Conservation (phyloP, 2,329 filamentous ascomycete species). For the Cordyceps cicadae region DNA sequence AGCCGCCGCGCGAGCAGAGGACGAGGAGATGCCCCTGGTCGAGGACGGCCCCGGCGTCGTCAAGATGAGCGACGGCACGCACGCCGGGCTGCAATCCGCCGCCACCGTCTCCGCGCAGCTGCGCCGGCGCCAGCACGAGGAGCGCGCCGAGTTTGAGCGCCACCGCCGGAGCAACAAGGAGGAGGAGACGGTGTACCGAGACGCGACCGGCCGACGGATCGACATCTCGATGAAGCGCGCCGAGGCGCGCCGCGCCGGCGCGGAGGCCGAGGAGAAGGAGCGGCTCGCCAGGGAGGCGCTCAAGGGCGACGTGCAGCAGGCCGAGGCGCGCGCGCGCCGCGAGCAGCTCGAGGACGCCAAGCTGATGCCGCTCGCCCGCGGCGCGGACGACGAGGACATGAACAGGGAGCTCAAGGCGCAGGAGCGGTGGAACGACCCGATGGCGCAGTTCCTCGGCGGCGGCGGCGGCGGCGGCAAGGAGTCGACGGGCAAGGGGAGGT, state of each 20-base stretch:
- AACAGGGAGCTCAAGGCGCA: constrained; percentile 72
- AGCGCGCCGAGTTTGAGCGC: constrained; percentile 43
- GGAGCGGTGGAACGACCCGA: constrained; percentile 89
- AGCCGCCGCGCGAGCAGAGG: constrained; percentile 38
- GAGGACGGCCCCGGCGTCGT: constrained; percentile 39
- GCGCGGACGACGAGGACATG: constrained; percentile 76
- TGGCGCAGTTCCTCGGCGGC: constrained; percentile 61
- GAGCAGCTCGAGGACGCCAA: constrained; percentile 72
- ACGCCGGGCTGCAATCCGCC: constrained; percentile 79
- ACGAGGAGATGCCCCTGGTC: constrained; percentile 42
- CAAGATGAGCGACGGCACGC: constrained; percentile 79
- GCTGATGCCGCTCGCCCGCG: constrained; percentile 70
- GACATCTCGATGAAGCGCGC: constrained; percentile 87
- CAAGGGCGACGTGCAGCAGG: constrained; percentile 77
- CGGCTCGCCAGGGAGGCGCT: constrained; percentile 59
- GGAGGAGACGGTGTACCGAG: constrained; percentile 86
- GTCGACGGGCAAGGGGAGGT: constrained; percentile 22
- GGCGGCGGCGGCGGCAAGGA: constrained; percentile 31
- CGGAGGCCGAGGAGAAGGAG: constrained; percentile 66
- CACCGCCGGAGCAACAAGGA: constrained; percentile 38
- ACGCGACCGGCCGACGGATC: constrained; percentile 88
- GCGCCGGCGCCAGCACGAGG: constrained; percentile 56
- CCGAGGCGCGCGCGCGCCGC: constrained; percentile 54
- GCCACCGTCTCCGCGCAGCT: constrained; percentile 65
- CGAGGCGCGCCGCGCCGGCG: constrained; percentile 60